Evolutionary conservation across 345 rosid species (phyloP).

Genomic region (Trapa incisa): DNA sequence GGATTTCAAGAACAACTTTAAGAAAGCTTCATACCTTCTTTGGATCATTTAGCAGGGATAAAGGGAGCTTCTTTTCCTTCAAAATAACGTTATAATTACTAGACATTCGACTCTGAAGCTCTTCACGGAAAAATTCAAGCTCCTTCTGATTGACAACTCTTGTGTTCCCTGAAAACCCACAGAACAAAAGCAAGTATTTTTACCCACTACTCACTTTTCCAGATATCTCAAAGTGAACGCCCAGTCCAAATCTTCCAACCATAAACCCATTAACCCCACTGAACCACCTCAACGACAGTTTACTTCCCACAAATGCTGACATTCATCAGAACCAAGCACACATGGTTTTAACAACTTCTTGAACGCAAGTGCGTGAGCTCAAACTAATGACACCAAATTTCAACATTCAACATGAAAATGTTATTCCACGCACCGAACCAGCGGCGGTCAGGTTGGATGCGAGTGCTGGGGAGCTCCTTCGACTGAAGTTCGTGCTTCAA

Average conservation of each 20-base stretch:
- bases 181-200: background rate
- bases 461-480: slow-evolving; percentile 55
- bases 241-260: background rate
- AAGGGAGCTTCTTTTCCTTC: slow-evolving; percentile 65
- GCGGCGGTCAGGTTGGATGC: slow-evolving; percentile 76
- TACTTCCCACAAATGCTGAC: background rate
- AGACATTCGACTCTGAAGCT: slow-evolving; percentile 52
- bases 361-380: too few relatives aligned
- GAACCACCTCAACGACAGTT: background rate
- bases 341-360: too few relatives aligned
- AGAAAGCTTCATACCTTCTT: slow-evolving; percentile 36
- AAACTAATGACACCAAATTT: background rate
- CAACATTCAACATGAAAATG: background rate
- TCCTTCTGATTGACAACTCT: slow-evolving; percentile 67
- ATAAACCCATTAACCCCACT: background rate
- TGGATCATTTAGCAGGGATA: slow-evolving; percentile 70
- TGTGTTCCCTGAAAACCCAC: slow-evolving; percentile 42
- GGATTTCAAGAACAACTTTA: background rate
- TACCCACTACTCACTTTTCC: background rate
- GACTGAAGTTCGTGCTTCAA: slow-evolving; percentile 64
- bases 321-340: too few relatives aligned
- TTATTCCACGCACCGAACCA: slow-evolving; percentile 50
- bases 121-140: slow-evolving; percentile 70
- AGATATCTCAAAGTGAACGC: background rate
- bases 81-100: slow-evolving; percentile 62